These are phyloP conservation scores for Lathyrus sativus DNA, from an alignment of 306 rosid genomes.

Conservation along the genomic window DNA sequence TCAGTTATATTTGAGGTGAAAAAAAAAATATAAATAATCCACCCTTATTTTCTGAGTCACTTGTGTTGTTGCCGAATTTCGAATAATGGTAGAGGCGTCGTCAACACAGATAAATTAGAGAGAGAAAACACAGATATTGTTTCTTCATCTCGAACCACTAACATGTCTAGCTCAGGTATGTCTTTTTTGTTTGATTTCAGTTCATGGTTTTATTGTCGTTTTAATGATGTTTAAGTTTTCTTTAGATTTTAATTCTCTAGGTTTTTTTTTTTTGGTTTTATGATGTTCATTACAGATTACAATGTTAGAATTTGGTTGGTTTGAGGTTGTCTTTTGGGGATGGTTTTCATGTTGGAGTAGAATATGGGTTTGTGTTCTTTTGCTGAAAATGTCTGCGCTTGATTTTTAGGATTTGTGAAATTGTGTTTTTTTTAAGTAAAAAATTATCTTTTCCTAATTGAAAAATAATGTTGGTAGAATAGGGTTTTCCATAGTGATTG, in stretches of 20 bases:
- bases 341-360: slow-evolving; percentile 22
- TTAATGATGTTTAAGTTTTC: neutral
- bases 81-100: slow-evolving; percentile 5
- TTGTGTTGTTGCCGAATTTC: slow-evolving; percentile 16
- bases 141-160: slow-evolving; percentile 31
- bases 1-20: neutral
- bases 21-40: neutral
- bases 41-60: neutral
- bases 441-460: neutral
- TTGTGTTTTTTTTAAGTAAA: neutral
- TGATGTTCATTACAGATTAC: neutral
- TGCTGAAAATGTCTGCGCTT: neutral
- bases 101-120: slow-evolving; percentile 4
- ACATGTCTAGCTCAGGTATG: slow-evolving; percentile 43
- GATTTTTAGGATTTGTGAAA: slow-evolving; percentile 16
- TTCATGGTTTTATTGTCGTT: neutral
- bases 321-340: neutral
- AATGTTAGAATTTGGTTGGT: slow-evolving; percentile 2
- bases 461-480: slow-evolving; percentile 10
- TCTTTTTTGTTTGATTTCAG: neutral
- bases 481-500: slow-evolving; percentile 19
- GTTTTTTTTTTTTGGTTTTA: neutral
- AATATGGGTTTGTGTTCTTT: slow-evolving; percentile 15
- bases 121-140: slow-evolving; percentile 9
- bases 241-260: slow-evolving; percentile 12